These are phyloP conservation scores for Diversispora epigaea DNA, from an alignment of 192 early-diverging fungal genomes.

Conservation along the genomic window DNA sequence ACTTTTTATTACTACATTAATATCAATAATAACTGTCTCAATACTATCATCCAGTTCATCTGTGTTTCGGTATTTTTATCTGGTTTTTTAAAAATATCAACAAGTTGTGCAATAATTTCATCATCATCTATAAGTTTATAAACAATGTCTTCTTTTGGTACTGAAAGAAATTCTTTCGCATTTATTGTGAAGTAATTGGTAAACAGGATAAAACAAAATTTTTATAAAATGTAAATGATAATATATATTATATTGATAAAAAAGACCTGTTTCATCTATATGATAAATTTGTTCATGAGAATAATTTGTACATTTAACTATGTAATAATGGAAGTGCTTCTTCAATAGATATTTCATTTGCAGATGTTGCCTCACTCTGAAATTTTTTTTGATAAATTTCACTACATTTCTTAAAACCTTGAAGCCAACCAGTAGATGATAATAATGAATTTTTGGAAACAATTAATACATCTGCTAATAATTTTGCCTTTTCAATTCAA, in stretches of 20 bases:
- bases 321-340: not conserved
- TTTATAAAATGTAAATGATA: too few species aligned
- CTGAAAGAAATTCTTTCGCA: too few species aligned
- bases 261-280: constrained; percentile 27
- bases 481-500: constrained; percentile 33
- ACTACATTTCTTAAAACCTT: constrained; percentile 43
- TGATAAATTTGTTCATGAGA: constrained; percentile 24
- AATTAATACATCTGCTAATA: constrained; percentile 27
- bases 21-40: too few species aligned
- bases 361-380: constrained; percentile 14
- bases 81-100: too few species aligned
- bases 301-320: constrained; percentile 21
- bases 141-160: too few species aligned
- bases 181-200: too few species aligned
- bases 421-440: constrained; percentile 42
- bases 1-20: too few species aligned
- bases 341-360: not conserved
- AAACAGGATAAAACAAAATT: too few species aligned
- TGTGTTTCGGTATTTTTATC: too few species aligned
- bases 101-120: too few species aligned
- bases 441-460: constrained; percentile 31
- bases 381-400: constrained; percentile 31
- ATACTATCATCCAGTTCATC: too few species aligned
- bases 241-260: constrained; percentile 19
- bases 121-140: too few species aligned